phyloP scores from a whole-genome alignment of 352 stramenopile species.

The Globisporangium carolinianum region DNA sequence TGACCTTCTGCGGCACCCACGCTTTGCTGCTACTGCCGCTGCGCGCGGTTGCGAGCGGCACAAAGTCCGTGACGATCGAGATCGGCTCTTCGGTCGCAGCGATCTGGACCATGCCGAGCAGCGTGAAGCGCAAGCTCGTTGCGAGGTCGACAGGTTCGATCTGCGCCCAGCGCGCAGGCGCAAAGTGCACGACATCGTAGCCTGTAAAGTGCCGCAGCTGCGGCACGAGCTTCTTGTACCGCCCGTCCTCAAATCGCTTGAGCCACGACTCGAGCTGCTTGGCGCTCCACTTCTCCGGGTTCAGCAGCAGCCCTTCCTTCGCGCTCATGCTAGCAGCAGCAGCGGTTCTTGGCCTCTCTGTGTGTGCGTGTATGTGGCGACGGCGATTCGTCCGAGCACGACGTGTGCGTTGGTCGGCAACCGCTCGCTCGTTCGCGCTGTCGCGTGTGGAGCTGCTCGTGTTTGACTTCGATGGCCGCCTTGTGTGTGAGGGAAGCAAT shows the following conservation, averaged over 20 bases:
- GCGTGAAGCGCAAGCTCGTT: slow-evolving; percentile 76
- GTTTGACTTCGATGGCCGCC: too few species aligned
- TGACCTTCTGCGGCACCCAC: slow-evolving; percentile 19
- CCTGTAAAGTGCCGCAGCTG: slow-evolving; percentile 57
- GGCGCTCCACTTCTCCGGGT: slow-evolving; percentile 73
- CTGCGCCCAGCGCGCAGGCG: slow-evolving; percentile 42
- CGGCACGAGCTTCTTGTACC: slow-evolving; percentile 45
- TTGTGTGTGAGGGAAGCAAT: too few species aligned
- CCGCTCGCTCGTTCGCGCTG: too few species aligned
- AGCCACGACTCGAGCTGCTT: slow-evolving; percentile 80
- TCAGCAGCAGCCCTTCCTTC: slow-evolving; percentile 79
- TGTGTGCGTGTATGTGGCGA: not conserved
- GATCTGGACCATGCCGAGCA: slow-evolving; percentile 83
- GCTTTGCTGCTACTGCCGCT: not conserved
- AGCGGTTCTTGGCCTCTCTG: slow-evolving; percentile 26
- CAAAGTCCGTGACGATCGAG: slow-evolving; percentile 77
- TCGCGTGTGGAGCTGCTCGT: too few species aligned
- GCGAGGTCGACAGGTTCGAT: slow-evolving; percentile 58
- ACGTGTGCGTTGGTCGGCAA: too few species aligned
- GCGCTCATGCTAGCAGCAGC: slow-evolving; percentile 79
- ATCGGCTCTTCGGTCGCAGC: slow-evolving; percentile 48
- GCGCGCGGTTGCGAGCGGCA: slow-evolving; percentile 27
- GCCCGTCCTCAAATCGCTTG: slow-evolving; percentile 60
- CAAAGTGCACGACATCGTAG: slow-evolving; percentile 64
- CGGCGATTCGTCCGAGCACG: too few species aligned